Conservation (phyloP, 495 filamentous ascomycete genomes). For the Daldinia vernicosa region DNA sequence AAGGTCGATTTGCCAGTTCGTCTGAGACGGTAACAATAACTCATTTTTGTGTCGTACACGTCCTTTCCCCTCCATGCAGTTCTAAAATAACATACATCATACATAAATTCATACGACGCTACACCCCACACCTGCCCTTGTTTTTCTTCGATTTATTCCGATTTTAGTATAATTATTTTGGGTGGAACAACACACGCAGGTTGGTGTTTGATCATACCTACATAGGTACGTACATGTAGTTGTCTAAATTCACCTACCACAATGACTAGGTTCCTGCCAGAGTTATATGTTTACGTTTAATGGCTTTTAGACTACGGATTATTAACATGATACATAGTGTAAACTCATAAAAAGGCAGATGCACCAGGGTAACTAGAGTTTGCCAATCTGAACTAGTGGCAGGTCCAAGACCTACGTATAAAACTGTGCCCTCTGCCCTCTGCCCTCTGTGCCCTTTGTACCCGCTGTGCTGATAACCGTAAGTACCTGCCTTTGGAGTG, state of each 20-base stretch:
- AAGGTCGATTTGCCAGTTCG: neutral
- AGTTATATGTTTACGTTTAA: too few species aligned
- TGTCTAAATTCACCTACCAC: neutral
- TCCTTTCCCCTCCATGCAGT: conserved; percentile 5
- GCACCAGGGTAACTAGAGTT: neutral
- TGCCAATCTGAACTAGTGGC: conserved; percentile 1
- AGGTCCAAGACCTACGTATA: neutral
- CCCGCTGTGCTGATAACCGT: conserved; percentile 2
- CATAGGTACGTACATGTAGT: too few species aligned
- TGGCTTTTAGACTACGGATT: neutral
- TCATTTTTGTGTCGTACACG: neutral
- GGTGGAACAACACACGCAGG: neutral
- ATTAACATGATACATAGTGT: too few species aligned
- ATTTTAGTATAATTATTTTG: neutral
- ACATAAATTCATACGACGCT: conserved; percentile 22
- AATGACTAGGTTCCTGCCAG: neutral
- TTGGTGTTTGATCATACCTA: neutral
- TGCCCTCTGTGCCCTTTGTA: neutral
- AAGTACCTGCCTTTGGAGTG: neutral
- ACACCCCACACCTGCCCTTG: neutral
- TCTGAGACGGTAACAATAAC: neutral
- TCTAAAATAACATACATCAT: conserved; percentile 7
- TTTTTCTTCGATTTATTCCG: conserved; percentile 3
- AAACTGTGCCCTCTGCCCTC: neutral
- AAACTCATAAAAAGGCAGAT: neutral